A percentile compares a stretch with the other conserved stretches of the same genome.
Conservation (phyloP, 192 early-diverging fungal species). For the Borealophlyctis nickersoniae region DNA sequence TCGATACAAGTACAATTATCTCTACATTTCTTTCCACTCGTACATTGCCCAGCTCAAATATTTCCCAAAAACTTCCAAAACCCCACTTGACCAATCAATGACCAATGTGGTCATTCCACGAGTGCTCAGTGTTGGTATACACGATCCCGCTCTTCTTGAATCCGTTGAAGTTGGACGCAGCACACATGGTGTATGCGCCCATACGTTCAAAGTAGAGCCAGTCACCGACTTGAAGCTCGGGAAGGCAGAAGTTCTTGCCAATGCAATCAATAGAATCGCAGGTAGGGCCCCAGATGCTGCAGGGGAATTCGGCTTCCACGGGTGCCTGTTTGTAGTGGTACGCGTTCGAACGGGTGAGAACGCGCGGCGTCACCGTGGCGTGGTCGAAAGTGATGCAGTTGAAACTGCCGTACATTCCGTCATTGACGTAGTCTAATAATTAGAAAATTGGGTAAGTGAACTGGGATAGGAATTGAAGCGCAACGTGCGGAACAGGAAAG, state of each 20-base stretch:
- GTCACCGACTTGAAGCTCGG: constrained; percentile 87
- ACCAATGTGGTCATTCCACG: too few species aligned
- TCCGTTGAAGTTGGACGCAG: constrained; percentile 61
- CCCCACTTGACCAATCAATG: too few species aligned
- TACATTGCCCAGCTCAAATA: constrained; percentile 4
- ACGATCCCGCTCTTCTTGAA: constrained; percentile 80
- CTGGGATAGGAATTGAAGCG: constrained; percentile 12
- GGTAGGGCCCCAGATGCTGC: constrained; percentile 94
- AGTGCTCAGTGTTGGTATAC: constrained; percentile 83
- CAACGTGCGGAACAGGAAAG: not conserved
- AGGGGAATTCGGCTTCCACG: constrained; percentile 39
- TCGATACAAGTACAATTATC: too few species aligned
- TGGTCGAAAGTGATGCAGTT: constrained; percentile 99
- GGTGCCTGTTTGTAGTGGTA: constrained; percentile 29
- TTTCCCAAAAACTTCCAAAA: not conserved
- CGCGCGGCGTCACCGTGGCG: constrained; percentile 66
- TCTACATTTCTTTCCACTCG: too few species aligned
- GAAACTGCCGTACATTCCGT: constrained; percentile 97
- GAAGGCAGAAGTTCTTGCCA: constrained; percentile 59
- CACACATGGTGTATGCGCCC: constrained; percentile 96
- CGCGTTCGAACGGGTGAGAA: constrained; percentile 53
- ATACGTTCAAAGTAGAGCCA: constrained; percentile 94
- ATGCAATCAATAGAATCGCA: constrained; percentile 99
- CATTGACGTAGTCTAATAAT: constrained; percentile 99
- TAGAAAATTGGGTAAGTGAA: too few species aligned